Percentiles rank a stretch among this genome's conserved stretches.
Evolutionary conservation across 345 rosid genomes (phyloP).

Genomic region (Erodium maritimum): DNA sequence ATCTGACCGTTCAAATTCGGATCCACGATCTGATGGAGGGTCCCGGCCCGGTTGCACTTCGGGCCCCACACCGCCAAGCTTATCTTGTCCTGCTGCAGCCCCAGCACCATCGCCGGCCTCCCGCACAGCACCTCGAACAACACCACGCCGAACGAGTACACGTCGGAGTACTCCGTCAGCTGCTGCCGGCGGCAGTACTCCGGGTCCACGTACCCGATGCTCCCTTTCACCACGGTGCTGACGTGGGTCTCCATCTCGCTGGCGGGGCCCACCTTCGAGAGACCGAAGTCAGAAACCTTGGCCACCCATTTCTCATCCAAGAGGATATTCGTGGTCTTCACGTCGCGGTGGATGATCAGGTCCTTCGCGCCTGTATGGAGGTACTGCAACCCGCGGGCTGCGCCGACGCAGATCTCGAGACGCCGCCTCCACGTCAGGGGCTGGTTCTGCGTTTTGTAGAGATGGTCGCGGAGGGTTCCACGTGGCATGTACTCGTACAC

Average conservation of each 20-base stretch:
- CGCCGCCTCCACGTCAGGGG: slow-evolving; percentile 31
- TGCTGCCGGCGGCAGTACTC: slow-evolving; percentile 13
- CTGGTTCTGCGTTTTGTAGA: slow-evolving; percentile 14
- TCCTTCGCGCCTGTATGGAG: slow-evolving; percentile 16
- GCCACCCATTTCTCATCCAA: slow-evolving; percentile 15
- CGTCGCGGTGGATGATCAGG: slow-evolving; percentile 17
- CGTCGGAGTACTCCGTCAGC: slow-evolving; percentile 20
- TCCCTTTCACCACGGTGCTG: slow-evolving; percentile 16
- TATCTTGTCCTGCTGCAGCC: slow-evolving; percentile 1
- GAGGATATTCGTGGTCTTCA: slow-evolving; percentile 18
- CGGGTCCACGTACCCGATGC: slow-evolving; percentile 19
- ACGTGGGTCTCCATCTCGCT: slow-evolving; percentile 8
- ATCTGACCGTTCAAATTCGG: slow-evolving; percentile 11
- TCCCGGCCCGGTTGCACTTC: slow-evolving; percentile 3
- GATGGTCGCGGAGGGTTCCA: slow-evolving; percentile 24
- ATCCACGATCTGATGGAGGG: slow-evolving; percentile 11
- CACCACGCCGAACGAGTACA: slow-evolving; percentile 25
- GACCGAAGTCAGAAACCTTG: slow-evolving; percentile 18
- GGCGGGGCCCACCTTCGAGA: slow-evolving; percentile 16
- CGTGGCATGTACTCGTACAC: slow-evolving; percentile 8
- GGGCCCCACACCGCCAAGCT: slow-evolving; percentile 14
- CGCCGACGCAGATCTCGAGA: slow-evolving; percentile 32
- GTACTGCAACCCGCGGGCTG: slow-evolving; percentile 30
- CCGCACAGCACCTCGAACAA: slow-evolving; percentile 22
- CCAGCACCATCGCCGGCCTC: slow-evolving; percentile 1